These are phyloP conservation scores for Deakozyma indianensis DNA, from an alignment of 805 yeast genomes.

Conservation along the genomic window DNA sequence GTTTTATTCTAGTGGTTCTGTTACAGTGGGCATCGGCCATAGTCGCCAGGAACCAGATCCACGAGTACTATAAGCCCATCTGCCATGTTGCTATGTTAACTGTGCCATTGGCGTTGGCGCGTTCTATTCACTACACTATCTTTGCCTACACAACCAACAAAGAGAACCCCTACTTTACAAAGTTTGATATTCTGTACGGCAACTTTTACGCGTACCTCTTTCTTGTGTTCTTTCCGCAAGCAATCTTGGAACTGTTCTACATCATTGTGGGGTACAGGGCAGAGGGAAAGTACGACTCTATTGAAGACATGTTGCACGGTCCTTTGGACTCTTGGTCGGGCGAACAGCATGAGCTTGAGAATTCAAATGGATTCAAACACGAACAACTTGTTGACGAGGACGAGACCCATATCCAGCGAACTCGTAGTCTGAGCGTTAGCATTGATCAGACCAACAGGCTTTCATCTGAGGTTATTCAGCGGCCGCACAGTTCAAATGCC, in stretches of 20 bases:
- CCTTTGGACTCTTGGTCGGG: no score
- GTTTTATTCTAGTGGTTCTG: not conserved
- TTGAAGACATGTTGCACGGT: constrained; percentile 1
- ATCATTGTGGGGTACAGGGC: not conserved
- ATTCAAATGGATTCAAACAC: no score
- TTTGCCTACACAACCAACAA: not conserved
- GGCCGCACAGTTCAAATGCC: no score
- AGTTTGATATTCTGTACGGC: not conserved
- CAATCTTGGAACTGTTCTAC: not conserved
- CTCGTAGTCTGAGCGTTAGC: no score
- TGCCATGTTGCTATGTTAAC: not conserved
- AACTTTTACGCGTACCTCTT: not conserved
- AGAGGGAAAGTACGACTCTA: not conserved
- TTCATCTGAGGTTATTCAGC: no score
- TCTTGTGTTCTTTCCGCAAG: not conserved
- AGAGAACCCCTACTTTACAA: not conserved
- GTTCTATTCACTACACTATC: not conserved
- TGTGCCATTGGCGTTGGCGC: not conserved
- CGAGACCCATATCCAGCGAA: no score
- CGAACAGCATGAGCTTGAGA: no score
- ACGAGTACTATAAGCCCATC: not conserved
- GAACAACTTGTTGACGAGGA: no score
- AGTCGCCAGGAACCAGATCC: not conserved
- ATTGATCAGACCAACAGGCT: no score
- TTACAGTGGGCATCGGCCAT: not conserved